A percentile compares a stretch with the other conserved stretches of the same genome.
Evolutionary conservation across 2,329 filamentous ascomycete species (phyloP).

Genomic region (Phaeoacremonium minimum): DNA sequence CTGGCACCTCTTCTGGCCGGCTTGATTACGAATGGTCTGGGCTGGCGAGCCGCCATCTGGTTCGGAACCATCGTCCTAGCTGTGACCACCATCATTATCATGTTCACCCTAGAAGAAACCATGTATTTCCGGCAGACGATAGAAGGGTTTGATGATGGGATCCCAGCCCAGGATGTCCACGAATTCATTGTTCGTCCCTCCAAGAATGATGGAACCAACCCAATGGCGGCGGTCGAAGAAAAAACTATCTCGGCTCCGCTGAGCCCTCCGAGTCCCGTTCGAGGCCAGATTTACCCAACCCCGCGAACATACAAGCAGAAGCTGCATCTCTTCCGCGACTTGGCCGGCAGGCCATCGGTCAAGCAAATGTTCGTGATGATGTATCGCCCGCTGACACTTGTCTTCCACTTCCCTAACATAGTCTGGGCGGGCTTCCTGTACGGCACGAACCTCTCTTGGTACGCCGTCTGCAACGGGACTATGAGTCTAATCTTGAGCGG

Average conservation of each 20-base stretch:
- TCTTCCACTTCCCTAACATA: conserved; percentile 25
- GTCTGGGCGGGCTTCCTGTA: conserved; percentile 27
- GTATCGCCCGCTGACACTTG: conserved; percentile 18
- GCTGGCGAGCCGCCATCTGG: neutral
- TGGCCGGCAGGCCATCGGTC: conserved; percentile 8
- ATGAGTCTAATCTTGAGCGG: conserved; percentile 22
- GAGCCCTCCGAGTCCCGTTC: neutral
- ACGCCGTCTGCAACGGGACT: conserved; percentile 28
- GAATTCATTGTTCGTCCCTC: neutral
- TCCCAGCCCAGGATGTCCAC: neutral
- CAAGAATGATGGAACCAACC: neutral
- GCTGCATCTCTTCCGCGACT: conserved; percentile 15
- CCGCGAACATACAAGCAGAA: conserved; percentile 1
- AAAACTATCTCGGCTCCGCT: neutral
- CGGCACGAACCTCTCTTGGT: conserved; percentile 27
- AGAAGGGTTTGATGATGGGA: neutral
- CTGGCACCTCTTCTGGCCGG: neutral
- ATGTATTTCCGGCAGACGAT: neutral
- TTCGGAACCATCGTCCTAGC: neutral
- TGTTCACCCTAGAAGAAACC: neutral
- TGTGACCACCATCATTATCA: neutral
- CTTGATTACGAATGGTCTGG: neutral
- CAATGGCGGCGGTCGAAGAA: neutral
- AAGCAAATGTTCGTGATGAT: conserved; percentile 14
- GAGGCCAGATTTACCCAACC: neutral